Evolutionary conservation across 306 rosid genomes (phyloP), one percentile per base, ranked within the genome.

Genomic region (Myrica gale): DNA sequence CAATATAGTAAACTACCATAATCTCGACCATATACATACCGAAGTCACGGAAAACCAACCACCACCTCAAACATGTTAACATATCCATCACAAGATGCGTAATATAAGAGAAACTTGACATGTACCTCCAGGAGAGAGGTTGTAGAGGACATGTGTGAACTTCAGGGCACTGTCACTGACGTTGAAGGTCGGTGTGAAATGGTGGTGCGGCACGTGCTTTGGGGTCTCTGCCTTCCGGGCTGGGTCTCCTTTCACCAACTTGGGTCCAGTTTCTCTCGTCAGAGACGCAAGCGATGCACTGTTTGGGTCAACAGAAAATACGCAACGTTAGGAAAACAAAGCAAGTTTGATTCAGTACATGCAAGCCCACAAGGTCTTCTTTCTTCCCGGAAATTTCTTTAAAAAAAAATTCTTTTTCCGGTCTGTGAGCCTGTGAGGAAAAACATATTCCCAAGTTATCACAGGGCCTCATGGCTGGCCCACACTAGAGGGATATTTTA

Each of bases 221-320:
- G 58, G 69, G 20, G 53, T 60, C 2, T 87, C 91, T 4, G 80
- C 19, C 23, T 85, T 87, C 78, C 74, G 80, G 3, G 91, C 83
- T 9, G 97, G 97, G 66, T 94, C 97, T 58, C 98, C 97, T 73
- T 26, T 90, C 89, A 92, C 98, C 73, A 94, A 80, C 52, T 89
- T 90, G 0, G 98, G 98, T 46, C 98, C 98, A 1, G 88, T 94
- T 81, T 90, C 98, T 79, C 98, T 87, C 0, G 97, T 92, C 78
- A 92, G 83, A 12, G 98, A 94, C 8, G 98, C 97, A 82, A 94
- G 82, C 0, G 98, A 94, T 12, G 98, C 98, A 81, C 98, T 94
- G 70, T 66, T 66, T 12, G 17, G 17, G 13, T 37, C 50, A 66
- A 9, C 23, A 3, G 5, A 17, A 7, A 1, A 17, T 5, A 21